Evolutionary conservation across 2,329 filamentous ascomycete species (phyloP).

Genomic region (Sarocladium brachiariae): DNA sequence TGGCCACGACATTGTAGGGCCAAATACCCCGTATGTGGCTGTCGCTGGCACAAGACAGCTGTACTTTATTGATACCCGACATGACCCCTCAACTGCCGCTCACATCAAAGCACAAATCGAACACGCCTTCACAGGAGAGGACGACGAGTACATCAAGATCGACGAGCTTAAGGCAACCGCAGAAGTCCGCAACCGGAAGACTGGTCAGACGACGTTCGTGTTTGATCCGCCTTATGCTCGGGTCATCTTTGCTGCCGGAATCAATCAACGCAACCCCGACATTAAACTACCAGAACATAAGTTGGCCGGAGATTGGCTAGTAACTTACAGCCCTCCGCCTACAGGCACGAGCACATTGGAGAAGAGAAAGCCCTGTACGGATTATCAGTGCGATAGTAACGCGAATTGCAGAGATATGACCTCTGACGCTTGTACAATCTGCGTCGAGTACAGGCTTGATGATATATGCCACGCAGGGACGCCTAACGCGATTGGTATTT

Average conservation of each 20-base stretch:
- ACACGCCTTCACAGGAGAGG: background rate
- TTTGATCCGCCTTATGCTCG: constrained; percentile 13
- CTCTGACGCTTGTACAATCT: constrained; percentile 1
- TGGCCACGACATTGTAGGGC: constrained; percentile 14
- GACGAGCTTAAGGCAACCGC: constrained; percentile 6
- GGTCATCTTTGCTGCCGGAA: constrained; percentile 13
- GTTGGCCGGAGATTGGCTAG: constrained; percentile 10
- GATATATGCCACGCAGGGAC: background rate
- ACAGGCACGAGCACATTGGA: background rate
- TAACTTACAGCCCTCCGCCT: constrained; percentile 8
- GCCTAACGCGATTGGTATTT: background rate
- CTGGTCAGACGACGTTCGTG: constrained; percentile 11
- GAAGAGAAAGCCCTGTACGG: background rate
- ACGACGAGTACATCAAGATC: constrained; percentile 6
- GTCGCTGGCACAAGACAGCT: constrained; percentile 11
- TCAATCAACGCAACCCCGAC: constrained; percentile 12
- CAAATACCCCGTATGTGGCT: constrained; percentile 14
- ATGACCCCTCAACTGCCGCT: constrained; percentile 10
- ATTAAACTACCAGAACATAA: constrained; percentile 11
- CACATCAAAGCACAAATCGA: constrained; percentile 14
- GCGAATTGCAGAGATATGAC: background rate
- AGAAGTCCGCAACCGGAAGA: background rate
- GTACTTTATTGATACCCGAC: constrained; percentile 15
- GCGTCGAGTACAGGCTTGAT: background rate
- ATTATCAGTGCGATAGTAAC: background rate